These are phyloP conservation scores for Clavispora fructus DNA, from an alignment of 805 yeast genomes.

Conservation along the genomic window DNA sequence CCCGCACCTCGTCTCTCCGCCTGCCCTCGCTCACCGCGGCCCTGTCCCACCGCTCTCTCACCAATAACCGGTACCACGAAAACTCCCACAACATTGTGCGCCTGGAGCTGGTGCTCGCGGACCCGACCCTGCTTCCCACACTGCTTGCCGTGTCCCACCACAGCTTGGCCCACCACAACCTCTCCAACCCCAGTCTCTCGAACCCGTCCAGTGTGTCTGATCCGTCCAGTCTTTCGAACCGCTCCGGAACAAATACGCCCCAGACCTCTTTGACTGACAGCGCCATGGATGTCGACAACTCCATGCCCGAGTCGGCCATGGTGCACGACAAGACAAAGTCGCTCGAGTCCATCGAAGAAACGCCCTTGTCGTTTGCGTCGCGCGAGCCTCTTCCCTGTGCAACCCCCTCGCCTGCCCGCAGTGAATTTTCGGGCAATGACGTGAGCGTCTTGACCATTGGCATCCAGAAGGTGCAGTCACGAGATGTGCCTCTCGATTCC, in stretches of 20 bases:
- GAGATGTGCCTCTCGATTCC: no score
- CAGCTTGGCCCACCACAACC: no score
- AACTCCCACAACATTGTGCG: constrained; percentile 14
- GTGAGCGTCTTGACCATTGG: not conserved
- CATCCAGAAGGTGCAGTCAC: not conserved
- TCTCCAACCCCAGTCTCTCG: not conserved
- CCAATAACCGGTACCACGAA: constrained; percentile 13
- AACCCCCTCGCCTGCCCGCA: not conserved
- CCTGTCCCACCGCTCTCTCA: not conserved
- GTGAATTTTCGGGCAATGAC: not conserved
- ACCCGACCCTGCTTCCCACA: no score
- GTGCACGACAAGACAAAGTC: constrained; percentile 6
- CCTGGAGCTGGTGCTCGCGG: constrained; percentile 9
- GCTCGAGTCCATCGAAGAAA: constrained; percentile 8
- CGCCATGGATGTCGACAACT: constrained; percentile 2
- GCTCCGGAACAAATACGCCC: constrained; percentile 26
- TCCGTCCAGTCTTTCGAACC: constrained; percentile 20
- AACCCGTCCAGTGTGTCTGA: constrained; percentile 1
- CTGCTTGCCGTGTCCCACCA: no score
- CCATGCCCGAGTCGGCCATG: not conserved
- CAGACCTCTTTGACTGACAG: constrained; percentile 23
- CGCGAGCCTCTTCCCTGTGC: no score
- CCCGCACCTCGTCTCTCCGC: constrained; percentile 4
- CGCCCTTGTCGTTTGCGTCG: not conserved
- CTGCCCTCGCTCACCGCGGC: not conserved